Base-by-base conservation (phyloP, 371 early-diverging fungal species). In the Phascolomyces articulosus region DNA sequence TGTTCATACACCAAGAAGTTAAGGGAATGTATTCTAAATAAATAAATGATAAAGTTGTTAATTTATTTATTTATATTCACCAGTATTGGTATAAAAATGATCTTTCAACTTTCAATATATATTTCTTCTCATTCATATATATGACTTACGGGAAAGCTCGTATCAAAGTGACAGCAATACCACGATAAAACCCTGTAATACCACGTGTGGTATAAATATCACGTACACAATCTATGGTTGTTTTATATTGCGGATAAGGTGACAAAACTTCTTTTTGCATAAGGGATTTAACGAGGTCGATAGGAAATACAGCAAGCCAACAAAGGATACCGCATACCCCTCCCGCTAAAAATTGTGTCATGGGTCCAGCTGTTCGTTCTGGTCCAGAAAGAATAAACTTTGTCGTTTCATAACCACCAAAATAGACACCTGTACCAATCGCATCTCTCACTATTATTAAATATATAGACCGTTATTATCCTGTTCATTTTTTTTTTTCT, bases 231-330 rank as follows among this genome's bases (percentile, higher is more conserved):
- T 86, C 81, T 61, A 72, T 66, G 7, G 84, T 71, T 28, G 74
- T 74, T 18, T 63, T 65, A 66, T 88, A 87, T 10, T 61, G 70
- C 38, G 78, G 80, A 3, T 76, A 61, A 0, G 87, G 77, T 28
- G 69, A 61, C 60, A 90, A 68, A 10, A 85, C 86, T 60, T 93
- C 91, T 64, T 90, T 90, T 69, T 93, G 94, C 59, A 91, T 80
- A 44, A 86, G 74, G 0, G 92, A 89, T 66, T 93, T 93, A 20
- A 93, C 84, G 49, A 92, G 67, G 68, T 94, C 95, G 6, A 92
- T 71, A 6, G 95, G 95, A 65, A 94, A 94, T 9, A 92, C 89
- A 2, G 91, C 78, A 51, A 91, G 70, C 94, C 95, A 93, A 6
- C 90, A 90, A 58, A 91, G 70, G 4, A 91, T 85, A 21, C 95